These are phyloP conservation scores for Calocybe gangraenosa DNA, from an alignment of 768 basidiomycete genomes.

Conservation along the genomic window DNA sequence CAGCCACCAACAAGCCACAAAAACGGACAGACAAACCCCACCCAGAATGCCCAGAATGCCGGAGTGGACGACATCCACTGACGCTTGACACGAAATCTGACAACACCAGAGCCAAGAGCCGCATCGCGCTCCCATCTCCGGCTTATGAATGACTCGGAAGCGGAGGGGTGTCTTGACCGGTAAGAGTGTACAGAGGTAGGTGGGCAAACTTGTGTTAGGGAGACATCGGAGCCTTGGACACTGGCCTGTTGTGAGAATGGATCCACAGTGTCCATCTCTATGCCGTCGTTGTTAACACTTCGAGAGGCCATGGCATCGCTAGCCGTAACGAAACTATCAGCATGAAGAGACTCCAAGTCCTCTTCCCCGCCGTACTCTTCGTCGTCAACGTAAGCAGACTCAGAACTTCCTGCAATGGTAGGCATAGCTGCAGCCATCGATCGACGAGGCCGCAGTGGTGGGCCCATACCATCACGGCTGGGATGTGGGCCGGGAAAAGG, in stretches of 20 bases:
- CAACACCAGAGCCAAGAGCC: slow-evolving; percentile 28
- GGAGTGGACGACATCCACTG: slow-evolving; percentile 32
- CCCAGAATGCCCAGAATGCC: slow-evolving; percentile 65
- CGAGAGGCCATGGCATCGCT: slow-evolving; percentile 15
- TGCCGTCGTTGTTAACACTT: not conserved
- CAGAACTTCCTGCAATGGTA: slow-evolving; percentile 35
- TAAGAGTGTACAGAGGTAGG: slow-evolving; percentile 13
- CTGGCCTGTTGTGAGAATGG: not conserved
- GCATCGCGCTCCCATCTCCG: slow-evolving; percentile 46
- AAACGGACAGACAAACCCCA: slow-evolving; percentile 68
- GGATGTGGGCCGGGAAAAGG: slow-evolving; percentile 42
- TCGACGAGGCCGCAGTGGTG: slow-evolving; percentile 24
- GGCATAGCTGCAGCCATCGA: slow-evolving; percentile 30
- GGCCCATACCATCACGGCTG: slow-evolving; percentile 23
- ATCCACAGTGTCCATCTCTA: not conserved
- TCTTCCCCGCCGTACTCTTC: slow-evolving; percentile 26
- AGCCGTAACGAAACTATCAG: slow-evolving; percentile 57
- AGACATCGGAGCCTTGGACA: slow-evolving; percentile 5
- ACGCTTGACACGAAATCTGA: slow-evolving; percentile 30
- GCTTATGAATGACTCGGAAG: slow-evolving; percentile 49
- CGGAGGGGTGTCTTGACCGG: slow-evolving; percentile 21
- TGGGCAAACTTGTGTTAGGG: not conserved
- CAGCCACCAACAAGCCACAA: slow-evolving; percentile 78
- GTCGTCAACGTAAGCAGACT: slow-evolving; percentile 29
- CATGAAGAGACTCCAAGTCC: slow-evolving; percentile 45